Percentiles rank a stretch among this genome's conserved stretches.
phyloP scores from a whole-genome alignment of 306 rosid genomes.

The Glycine latifolia region DNA sequence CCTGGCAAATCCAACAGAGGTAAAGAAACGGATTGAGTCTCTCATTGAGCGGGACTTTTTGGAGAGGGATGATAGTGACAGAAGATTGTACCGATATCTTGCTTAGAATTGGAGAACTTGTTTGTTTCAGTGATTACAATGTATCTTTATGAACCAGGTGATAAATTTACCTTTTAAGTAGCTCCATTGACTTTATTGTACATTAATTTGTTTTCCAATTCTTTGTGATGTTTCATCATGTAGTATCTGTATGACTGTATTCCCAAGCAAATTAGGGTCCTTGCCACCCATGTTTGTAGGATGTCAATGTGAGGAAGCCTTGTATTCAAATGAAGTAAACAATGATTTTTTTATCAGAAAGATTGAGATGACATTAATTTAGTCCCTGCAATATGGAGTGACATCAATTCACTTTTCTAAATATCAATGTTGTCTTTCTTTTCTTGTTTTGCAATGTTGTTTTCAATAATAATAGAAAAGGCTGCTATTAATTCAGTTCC shows the following conservation, averaged over 20 bases:
- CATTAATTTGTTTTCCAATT: conserved; percentile 45
- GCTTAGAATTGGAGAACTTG: conserved; percentile 55
- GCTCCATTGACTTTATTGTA: conserved; percentile 53
- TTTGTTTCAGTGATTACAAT: conserved; percentile 37
- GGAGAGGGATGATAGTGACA: conserved; percentile 85
- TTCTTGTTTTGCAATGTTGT: neutral
- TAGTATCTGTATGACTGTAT: conserved; percentile 11
- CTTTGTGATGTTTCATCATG: conserved; percentile 19
- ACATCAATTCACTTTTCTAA: neutral
- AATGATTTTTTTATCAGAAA: neutral
- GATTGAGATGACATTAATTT: neutral
- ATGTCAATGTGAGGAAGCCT: neutral
- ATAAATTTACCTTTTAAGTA: conserved; percentile 35
- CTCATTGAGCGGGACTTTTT: conserved; percentile 92
- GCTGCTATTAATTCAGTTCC: neutral
- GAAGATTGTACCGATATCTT: conserved; percentile 90
- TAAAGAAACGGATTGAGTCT: conserved; percentile 86
- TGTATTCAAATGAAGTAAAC: too few species aligned
- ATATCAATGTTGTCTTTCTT: too few species aligned
- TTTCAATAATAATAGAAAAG: neutral
- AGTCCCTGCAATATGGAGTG: neutral
- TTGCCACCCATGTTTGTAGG: conserved; percentile 14
- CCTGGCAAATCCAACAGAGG: conserved; percentile 87
- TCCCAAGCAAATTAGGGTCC: neutral
- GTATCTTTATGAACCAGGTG: conserved; percentile 48